Base-by-base conservation (phyloP, 2,329 filamentous ascomycete species). In the Fusarium virguliforme region DNA sequence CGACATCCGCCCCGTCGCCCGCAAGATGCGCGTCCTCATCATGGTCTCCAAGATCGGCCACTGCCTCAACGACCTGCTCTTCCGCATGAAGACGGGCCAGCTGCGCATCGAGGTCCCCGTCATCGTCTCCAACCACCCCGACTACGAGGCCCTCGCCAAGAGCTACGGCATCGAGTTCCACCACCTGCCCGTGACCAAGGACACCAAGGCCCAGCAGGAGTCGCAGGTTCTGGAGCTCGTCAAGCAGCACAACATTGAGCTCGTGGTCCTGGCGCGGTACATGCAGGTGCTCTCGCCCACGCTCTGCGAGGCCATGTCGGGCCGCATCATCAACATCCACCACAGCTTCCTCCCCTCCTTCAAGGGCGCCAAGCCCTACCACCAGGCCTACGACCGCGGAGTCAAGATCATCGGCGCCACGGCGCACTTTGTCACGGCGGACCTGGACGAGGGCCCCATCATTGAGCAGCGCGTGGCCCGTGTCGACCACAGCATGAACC, bases 41-140 rank as follows among this genome's bases (percentile, higher is more conserved):
- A 95, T 96, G 93, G 93, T 95, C 32, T 95, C 92, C 76, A 95
- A 95, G 84, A 95, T 94, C 75, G 93, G 93, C 8, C 93, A 95
- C 85, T 95, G 93, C 80, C 85, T 95, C 60, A 95, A 95, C 81
- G 92, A 95, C 81, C 84, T 96, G 54, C 87, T 96, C 38, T 96
- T 94, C 89, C 90, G 93, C 62, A 88, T 91, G 77, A 91, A 91
- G 80, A 91, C 90, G 18, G 89, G 89, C 50, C 92, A 95, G 82
- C 85, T 96, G 60, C 87, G 86, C 76, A 91, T 95, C 73, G 92
- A 94, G 26, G 85, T 95, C 57, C 92, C 92, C 4, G 80, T 94
- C 72, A 92, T 96, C 76, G 90, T 96, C 43, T 95, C 92, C 64
- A 96, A 96, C 83, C 93, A 96, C 81, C 84, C 90, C 5, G 93